A percentile compares a stretch with the other conserved stretches of the same genome.
Conservation (phyloP, 176 grass and related monocot species). For the Aechmea fasciata region DNA sequence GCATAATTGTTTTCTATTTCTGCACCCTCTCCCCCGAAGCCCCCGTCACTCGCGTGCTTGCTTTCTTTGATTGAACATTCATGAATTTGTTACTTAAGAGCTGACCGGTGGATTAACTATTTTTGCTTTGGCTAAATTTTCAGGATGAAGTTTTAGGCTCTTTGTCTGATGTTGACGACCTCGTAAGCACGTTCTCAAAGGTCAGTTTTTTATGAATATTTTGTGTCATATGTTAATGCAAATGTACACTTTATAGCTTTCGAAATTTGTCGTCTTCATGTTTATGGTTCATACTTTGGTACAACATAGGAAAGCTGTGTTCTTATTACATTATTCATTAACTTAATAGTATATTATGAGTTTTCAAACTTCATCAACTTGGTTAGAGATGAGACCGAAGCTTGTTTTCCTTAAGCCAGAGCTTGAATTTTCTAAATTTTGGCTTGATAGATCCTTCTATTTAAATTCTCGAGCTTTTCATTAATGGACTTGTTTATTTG, state of each 20-base stretch:
- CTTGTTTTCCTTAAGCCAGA: too few species aligned
- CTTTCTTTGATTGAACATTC: background rate
- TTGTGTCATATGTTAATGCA: conserved; percentile 2
- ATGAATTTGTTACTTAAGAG: background rate
- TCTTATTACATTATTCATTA: too few species aligned
- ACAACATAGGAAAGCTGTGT: too few species aligned
- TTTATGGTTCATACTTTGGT: too few species aligned
- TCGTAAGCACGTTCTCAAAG: conserved; percentile 55
- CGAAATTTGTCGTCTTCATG: too few species aligned
- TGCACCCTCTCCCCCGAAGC: too few species aligned
- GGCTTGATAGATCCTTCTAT: background rate
- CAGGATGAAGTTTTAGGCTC: conserved; percentile 39
- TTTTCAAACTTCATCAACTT: too few species aligned
- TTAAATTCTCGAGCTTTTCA: background rate
- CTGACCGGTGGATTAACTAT: background rate
- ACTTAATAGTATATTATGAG: too few species aligned
- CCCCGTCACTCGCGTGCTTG: too few species aligned
- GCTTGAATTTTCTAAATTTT: background rate
- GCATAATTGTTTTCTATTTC: too few species aligned
- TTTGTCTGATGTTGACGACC: conserved; percentile 49
- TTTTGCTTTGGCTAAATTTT: conserved; percentile 16
- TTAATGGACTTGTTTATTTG: background rate
- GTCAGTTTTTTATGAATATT: conserved; percentile 22
- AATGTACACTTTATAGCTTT: too few species aligned
- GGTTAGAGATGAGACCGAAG: too few species aligned